Base-by-base conservation (phyloP, 2,329 filamentous ascomycete genomes). In the Claviceps sp. region DNA sequence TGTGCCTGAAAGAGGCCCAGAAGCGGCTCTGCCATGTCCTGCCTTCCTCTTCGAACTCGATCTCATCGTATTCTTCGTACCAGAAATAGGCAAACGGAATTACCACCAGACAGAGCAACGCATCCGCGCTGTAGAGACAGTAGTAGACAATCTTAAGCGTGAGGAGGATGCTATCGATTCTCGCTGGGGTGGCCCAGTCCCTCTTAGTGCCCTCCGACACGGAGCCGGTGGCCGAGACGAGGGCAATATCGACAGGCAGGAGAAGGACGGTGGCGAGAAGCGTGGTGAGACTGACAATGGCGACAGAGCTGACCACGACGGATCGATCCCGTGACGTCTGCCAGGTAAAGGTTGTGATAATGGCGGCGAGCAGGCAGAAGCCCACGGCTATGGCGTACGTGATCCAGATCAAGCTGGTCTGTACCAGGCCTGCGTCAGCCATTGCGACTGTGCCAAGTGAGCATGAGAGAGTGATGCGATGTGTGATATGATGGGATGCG, bases 31-130 rank as follows among this genome's bases (percentile, higher is more conserved):
- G 76, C 54, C 85, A 67, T 2, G 85, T 85, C 64, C 90, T 84
- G 34, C 79, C 81, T 36, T 88, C 87, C 61, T 95, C 87, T 61
- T 95, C 87, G 37, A 84, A 78, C 55, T 89, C 89, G 20, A 91
- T 84, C 69, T 96, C 89, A 62, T 96, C 91, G 58, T 95, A 95
- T 67, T 97, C 93, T 67, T 98, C 93, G 63, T 95, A 93, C 82
- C 86, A 96, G 67, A 98, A 98, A 72, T 98, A 98, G 47, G 90
- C 85, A 64, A 98, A 98, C 0, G 93, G 93, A 20, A 97, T 85
- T 45, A 95, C 79, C 18, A 97, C 67, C 46, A 98, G 74, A 63
- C 93, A 98, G 11, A 98, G 79, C 5, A 96, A 66, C 1, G 89
- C 87, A 67, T 98, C 93, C 58, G 96, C 73, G 60, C 87, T 93